These are phyloP conservation scores for Puccinia polysora DNA, from an alignment of 1,284 basidiomycete genomes.

Conservation along the genomic window DNA sequence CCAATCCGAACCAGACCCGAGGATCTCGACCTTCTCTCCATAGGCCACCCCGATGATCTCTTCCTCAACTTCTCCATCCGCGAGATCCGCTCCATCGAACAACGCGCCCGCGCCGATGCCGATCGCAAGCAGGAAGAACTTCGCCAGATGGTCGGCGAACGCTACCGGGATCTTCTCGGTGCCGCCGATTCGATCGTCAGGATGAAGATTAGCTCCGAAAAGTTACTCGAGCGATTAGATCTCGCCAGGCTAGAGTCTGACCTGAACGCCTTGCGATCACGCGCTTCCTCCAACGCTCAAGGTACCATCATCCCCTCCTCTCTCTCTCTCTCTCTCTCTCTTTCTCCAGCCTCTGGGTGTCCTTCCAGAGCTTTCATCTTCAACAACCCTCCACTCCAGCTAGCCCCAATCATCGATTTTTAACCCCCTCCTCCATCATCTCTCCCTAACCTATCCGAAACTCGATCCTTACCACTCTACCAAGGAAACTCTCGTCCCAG, in stretches of 20 bases:
- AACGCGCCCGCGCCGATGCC: conserved; percentile 9
- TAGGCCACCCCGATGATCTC: conserved; percentile 27
- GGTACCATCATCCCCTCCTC: background rate
- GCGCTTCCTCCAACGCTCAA: background rate
- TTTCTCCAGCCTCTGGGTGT: too few relatives aligned
- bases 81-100: conserved; percentile 18
- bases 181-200: conserved; percentile 38
- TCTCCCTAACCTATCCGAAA: too few relatives aligned
- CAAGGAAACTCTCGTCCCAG: conserved; percentile 4
- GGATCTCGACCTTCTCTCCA: conserved; percentile 24
- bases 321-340: too few relatives aligned
- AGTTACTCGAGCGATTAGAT: conserved; percentile 2
- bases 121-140: conserved; percentile 33
- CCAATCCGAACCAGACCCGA: conserved; percentile 11
- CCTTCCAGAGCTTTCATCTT: too few relatives aligned
- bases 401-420: background rate
- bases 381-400: background rate
- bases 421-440: too few relatives aligned
- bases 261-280: conserved; percentile 2
- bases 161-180: conserved; percentile 25
- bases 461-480: too few relatives aligned
- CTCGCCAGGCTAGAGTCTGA: background rate
- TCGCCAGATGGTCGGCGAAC: conserved; percentile 33
- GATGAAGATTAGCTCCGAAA: conserved; percentile 19
- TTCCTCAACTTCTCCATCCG: conserved; percentile 26